Conservation (phyloP, 257 asterid genomes). For the Cynanchum wilfordii region DNA sequence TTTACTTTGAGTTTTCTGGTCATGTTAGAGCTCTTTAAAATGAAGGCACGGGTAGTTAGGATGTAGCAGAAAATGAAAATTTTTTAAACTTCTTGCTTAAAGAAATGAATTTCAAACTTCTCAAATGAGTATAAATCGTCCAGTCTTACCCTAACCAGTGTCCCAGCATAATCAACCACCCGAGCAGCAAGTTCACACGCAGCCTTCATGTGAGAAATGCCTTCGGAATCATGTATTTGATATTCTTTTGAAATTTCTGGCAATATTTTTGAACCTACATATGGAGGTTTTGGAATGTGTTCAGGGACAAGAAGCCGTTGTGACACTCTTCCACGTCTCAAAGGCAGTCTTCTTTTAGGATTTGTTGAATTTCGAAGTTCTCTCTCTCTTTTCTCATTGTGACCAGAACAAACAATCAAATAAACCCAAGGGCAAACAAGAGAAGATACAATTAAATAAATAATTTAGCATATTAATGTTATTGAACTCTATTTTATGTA, state of each 20-base stretch:
- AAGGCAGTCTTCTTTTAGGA: conserved; percentile 58
- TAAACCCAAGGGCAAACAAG: background rate
- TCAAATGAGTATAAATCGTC: background rate
- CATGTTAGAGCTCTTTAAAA: background rate
- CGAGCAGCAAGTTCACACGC: conserved; percentile 96
- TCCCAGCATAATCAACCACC: conserved; percentile 80
- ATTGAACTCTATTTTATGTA: background rate
- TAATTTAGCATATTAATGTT: background rate
- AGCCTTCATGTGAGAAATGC: conserved; percentile 72
- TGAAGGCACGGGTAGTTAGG: background rate
- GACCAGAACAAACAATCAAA: conserved; percentile 6
- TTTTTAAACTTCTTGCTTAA: background rate
- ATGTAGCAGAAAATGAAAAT: background rate
- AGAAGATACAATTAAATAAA: background rate
- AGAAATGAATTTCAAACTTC: background rate
- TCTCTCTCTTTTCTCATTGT: conserved; percentile 51
- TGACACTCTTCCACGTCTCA: conserved; percentile 90
- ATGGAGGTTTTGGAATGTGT: conserved; percentile 78
- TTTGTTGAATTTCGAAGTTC: conserved; percentile 55
- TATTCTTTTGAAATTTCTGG: conserved; percentile 69
- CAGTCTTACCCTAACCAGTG: conserved; percentile 79
- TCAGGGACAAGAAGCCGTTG: conserved; percentile 78
- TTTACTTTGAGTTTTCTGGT: background rate
- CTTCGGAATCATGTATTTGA: conserved; percentile 80
- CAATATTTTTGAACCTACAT: conserved; percentile 51